Evolutionary conservation across 192 early-diverging fungal species (phyloP), one percentile per base, ranked within the genome.

Genomic region (Podila minutissima): DNA sequence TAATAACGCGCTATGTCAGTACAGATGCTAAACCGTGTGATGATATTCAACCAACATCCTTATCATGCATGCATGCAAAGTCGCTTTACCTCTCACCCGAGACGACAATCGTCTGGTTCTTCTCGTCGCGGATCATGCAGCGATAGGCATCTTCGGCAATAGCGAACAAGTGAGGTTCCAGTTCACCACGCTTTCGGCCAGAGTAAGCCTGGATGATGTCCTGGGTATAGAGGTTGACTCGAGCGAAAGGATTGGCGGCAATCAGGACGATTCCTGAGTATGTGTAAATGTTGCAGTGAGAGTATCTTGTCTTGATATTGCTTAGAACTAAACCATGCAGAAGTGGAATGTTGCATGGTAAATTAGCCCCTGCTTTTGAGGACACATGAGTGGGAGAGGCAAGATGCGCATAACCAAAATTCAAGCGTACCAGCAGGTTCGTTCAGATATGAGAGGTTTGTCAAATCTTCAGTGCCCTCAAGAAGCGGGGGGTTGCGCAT

Each of bases 231-330:
- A 98, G 86, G 57, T 89, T 74, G 72, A 99, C 91, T 26, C 92
- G 86, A 58, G 89, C 89, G 86, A 98, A 99, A 9, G 98, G 98
- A 79, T 99, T 99, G 77, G 96, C 93, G 49, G 98, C 98, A 75
- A 99, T 97, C 74, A 99, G 85, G n/a, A 99, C 98, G 67, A 99
- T 98, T 59, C 98, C 98, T 49, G 97, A 98, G 82, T 99, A 99
- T 37, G 98, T 99, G 84, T 99, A 99, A 81, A 99, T 99, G 81
- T 94, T 94, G 77, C 96, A 90, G 85, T 97, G 94, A 5, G 86
- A 83, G 81, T 98, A 99, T 59, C 98, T 92, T 22, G 95, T 90
- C 50, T 87, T 88, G 81, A 99, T 93, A 70, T 95, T 97, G 85
- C 98, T 93, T 63, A 99, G 89, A 4, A 99, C 98, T 87, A 89